phyloP scores from a whole-genome alignment of 192 early-diverging fungal species.

The Blastocladiella britannica region DNA sequence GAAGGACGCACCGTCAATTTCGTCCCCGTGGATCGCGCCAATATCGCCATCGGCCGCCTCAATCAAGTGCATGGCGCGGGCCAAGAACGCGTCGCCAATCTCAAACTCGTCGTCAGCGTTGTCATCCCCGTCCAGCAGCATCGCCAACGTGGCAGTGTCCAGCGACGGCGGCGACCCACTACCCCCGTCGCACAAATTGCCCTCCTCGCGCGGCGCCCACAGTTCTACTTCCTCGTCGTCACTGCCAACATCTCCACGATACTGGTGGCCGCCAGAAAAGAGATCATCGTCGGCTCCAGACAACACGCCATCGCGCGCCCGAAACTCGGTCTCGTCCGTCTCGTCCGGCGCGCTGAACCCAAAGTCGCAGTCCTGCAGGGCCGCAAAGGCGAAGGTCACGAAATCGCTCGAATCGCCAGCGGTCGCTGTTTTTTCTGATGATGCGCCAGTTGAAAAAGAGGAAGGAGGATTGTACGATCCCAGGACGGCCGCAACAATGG shows the following conservation, averaged over 20 bases:
- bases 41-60: neutral
- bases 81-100: neutral
- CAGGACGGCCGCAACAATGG: neutral
- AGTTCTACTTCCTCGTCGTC: neutral
- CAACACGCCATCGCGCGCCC: neutral
- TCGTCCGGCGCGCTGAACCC: neutral
- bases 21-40: neutral
- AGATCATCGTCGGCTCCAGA: too few relatives aligned
- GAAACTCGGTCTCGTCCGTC: neutral
- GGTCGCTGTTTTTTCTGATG: neutral
- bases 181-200: neutral
- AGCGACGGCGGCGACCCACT: neutral
- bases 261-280: too few relatives aligned
- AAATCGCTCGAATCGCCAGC: neutral
- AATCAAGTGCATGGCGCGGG: neutral
- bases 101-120: neutral
- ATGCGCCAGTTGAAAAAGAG: too few relatives aligned
- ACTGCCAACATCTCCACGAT: neutral
- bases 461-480: neutral
- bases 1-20: neutral
- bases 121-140: neutral
- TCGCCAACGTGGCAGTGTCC: neutral
- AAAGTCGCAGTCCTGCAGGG: neutral
- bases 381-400: neutral
- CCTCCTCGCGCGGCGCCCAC: neutral